These are phyloP conservation scores for Diversispora epigaea DNA, from an alignment of 192 early-diverging fungal species.

Conservation along the genomic window DNA sequence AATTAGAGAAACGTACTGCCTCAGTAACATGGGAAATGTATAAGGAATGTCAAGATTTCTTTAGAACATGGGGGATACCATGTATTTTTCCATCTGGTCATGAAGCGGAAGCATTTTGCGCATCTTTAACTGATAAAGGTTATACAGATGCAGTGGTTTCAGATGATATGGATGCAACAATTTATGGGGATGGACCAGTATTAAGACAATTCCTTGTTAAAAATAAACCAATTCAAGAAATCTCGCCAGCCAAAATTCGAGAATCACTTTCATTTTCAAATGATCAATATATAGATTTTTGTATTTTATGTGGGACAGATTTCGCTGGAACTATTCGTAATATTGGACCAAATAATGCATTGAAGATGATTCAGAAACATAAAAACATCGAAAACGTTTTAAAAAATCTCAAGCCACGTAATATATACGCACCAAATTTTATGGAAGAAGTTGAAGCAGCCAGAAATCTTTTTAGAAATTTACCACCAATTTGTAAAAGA, in stretches of 20 bases:
- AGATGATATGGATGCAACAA: slow-evolving; percentile 53
- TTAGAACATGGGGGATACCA: slow-evolving; percentile 54
- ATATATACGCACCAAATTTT: background rate
- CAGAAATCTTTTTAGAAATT: background rate
- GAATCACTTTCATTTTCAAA: slow-evolving; percentile 50
- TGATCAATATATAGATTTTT: slow-evolving; percentile 66
- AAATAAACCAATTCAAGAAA: slow-evolving; percentile 41
- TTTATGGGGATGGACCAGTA: too few relatives aligned
- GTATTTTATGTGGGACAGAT: slow-evolving; percentile 78
- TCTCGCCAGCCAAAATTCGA: slow-evolving; percentile 52
- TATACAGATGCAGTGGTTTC: slow-evolving; percentile 59
- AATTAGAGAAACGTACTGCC: slow-evolving; percentile 52
- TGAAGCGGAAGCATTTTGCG: slow-evolving; percentile 72
- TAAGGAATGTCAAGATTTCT: slow-evolving; percentile 47
- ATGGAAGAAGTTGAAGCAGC: background rate
- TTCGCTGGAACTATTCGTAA: slow-evolving; percentile 63
- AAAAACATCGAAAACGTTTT: background rate
- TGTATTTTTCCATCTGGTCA: slow-evolving; percentile 44
- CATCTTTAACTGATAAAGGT: slow-evolving; percentile 48
- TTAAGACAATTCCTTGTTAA: slow-evolving; percentile 43
- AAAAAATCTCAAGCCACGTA: too few relatives aligned
- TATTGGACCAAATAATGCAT: too few relatives aligned
- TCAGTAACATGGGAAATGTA: slow-evolving; percentile 50
- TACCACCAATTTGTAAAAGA: too few relatives aligned
- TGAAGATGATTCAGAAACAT: too few relatives aligned